Base-by-base conservation (phyloP, 768 basidiomycete genomes). In the Rhizopogon salebrosus region DNA sequence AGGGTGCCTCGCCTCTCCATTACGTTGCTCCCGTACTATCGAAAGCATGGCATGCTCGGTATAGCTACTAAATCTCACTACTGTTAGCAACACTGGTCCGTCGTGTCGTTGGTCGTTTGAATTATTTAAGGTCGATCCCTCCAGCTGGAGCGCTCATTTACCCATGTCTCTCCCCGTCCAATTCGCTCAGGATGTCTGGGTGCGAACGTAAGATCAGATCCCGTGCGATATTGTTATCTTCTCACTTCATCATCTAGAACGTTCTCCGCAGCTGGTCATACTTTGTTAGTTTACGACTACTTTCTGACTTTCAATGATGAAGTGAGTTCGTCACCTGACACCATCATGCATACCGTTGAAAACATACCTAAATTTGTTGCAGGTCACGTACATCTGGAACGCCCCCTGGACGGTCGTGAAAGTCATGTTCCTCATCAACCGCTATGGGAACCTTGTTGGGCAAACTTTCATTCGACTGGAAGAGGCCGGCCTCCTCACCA, bases 341-440 rank as follows among this genome's bases (percentile, higher is more conserved):
- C n/a, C 3, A 6, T 22, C 11, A 7, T 23, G 7, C 20, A n/a
- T 11, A 2, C 4, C 18, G 14, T 13, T 31, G 4, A 40, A 27
- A 41, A 14, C 23, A 14, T 31, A 43, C 9, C n/a, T 29, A n/a
- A n/a, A n/a, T 48, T 24, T 14, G 11, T n/a, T 18, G 20, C n/a
- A 60, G 60, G 39, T 53, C 43, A 24, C 52, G 22, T 60, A 55
- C 37, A 53, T 61, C 41, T 61, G 60, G 60, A 13, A 46, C 9
- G 49, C 56, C 3, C 58, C 56, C 4, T 57, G 54, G 59, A 55
- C 53, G 6, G 16, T 22, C 7, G 42, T 51, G 9, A 61, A 55
- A 51, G 23, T 39, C 0, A 2, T 51, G 3, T 61, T 60, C 39
- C 50, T 61, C 9, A 13, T 60, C 20, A 58, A 54, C 39, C 59